Percentiles rank a stretch among this genome's conserved stretches.
phyloP scores from a whole-genome alignment of 2,329 filamentous ascomycete species.

The Didymella glomerata region DNA sequence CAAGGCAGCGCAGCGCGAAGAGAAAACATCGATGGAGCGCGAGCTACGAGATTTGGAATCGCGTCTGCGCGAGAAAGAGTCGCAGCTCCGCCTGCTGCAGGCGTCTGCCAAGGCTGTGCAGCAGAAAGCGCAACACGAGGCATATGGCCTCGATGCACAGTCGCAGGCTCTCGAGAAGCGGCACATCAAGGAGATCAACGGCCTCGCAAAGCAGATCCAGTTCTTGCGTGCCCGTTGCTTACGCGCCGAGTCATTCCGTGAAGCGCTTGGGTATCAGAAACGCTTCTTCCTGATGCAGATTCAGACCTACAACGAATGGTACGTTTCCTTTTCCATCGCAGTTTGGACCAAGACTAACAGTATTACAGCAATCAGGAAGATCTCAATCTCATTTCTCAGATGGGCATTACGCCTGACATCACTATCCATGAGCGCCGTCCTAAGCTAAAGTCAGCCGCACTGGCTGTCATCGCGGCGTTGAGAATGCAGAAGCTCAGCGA shows the following conservation, averaged over 20 bases:
- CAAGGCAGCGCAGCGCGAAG: slow-evolving; percentile 54
- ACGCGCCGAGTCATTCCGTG: slow-evolving; percentile 81
- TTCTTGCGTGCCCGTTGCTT: slow-evolving; percentile 85
- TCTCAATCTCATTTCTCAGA: slow-evolving; percentile 82
- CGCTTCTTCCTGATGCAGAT: slow-evolving; percentile 80
- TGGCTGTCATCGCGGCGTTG: slow-evolving; percentile 59
- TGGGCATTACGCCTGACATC: slow-evolving; percentile 70
- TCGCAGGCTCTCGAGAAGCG: slow-evolving; percentile 71
- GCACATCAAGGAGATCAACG: slow-evolving; percentile 79
- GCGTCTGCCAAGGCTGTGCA: slow-evolving; percentile 41
- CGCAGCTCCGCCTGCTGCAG: slow-evolving; percentile 37
- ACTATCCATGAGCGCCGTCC: slow-evolving; percentile 56
- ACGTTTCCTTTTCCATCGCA: slow-evolving; percentile 56
- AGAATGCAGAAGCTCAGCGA: slow-evolving; percentile 61
- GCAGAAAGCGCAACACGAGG: slow-evolving; percentile 42
- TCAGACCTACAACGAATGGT: slow-evolving; percentile 89
- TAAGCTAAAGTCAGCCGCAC: slow-evolving; percentile 58
- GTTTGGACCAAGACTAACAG: slow-evolving; percentile 25
- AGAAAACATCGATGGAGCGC: slow-evolving; percentile 50
- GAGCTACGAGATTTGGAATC: slow-evolving; percentile 56
- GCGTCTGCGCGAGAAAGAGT: slow-evolving; percentile 39
- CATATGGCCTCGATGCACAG: slow-evolving; percentile 52
- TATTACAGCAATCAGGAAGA: slow-evolving; percentile 86
- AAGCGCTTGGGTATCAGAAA: slow-evolving; percentile 86
- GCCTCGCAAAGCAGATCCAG: slow-evolving; percentile 86